These are phyloP conservation scores for Alternaria brassicae DNA, from an alignment of 2,329 filamentous ascomycete genomes.

Conservation along the genomic window DNA sequence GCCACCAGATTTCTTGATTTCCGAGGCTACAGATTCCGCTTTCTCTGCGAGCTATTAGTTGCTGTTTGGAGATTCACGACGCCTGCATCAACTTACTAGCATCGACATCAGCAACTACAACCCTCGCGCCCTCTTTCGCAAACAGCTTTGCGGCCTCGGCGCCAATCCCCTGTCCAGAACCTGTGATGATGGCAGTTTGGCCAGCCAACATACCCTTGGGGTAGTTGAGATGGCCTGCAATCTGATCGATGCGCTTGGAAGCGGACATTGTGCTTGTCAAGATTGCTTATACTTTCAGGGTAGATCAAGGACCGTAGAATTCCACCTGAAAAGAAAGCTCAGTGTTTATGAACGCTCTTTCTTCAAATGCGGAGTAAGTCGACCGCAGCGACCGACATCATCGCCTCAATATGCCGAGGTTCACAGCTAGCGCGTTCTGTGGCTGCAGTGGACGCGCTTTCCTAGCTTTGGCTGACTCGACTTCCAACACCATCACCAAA, in stretches of 20 bases:
- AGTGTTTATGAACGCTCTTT: slow-evolving; percentile 3
- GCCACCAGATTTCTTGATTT: slow-evolving; percentile 72
- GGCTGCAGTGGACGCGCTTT: neutral
- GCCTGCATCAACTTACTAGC: slow-evolving; percentile 55
- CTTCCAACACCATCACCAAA: neutral
- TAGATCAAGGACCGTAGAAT: neutral
- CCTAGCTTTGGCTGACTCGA: slow-evolving; percentile 16
- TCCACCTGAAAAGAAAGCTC: neutral
- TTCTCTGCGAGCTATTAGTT: slow-evolving; percentile 63
- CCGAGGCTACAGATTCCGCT: slow-evolving; percentile 69
- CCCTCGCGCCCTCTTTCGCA: slow-evolving; percentile 85
- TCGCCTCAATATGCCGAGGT: slow-evolving; percentile 19
- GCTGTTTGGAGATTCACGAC: slow-evolving; percentile 6
- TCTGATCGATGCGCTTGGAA: slow-evolving; percentile 67
- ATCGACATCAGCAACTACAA: slow-evolving; percentile 85
- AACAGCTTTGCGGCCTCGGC: slow-evolving; percentile 83
- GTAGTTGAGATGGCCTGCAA: slow-evolving; percentile 81
- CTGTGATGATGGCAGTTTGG: slow-evolving; percentile 87
- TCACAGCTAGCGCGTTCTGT: slow-evolving; percentile 15
- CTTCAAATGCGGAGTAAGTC: slow-evolving; percentile 26
- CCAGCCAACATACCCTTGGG: slow-evolving; percentile 78
- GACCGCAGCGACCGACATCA: slow-evolving; percentile 20
- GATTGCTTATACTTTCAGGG: neutral
- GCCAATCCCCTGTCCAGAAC: slow-evolving; percentile 85
- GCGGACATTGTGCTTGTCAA: slow-evolving; percentile 19